Percentiles rank a stretch among this genome's conserved stretches.
Conservation (phyloP, 495 filamentous ascomycete genomes). For the Aspergillus steynii region DNA sequence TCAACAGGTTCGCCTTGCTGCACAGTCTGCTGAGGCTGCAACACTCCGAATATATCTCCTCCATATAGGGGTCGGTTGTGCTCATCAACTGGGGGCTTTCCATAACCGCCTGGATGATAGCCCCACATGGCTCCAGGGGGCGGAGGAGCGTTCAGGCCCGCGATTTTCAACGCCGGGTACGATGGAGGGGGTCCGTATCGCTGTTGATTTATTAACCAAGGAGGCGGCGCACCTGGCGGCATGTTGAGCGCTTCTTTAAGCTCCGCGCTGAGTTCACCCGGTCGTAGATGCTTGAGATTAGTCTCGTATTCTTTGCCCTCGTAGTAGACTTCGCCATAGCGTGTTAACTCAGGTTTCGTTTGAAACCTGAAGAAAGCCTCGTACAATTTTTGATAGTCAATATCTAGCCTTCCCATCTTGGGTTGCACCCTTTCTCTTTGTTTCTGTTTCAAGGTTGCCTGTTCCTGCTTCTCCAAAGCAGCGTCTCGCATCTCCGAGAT, state of each 20-base stretch:
- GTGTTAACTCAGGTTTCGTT: constrained; percentile 89
- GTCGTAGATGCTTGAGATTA: constrained; percentile 83
- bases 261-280: constrained; percentile 87
- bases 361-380: constrained; percentile 98
- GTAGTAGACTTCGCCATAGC: constrained; percentile 97
- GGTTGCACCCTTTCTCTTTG: constrained; percentile 92
- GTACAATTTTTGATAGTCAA: constrained; percentile 97
- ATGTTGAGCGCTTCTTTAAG: constrained; percentile 93
- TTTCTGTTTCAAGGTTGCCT: constrained; percentile 88
- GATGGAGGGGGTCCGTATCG: constrained; percentile 89
- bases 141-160: constrained; percentile 91
- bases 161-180: constrained; percentile 89
- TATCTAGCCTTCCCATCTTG: constrained; percentile 96
- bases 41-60: constrained; percentile 88
- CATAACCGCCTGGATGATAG: constrained; percentile 92
- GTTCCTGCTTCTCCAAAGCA: constrained; percentile 90
- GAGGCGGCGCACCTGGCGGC: constrained; percentile 88
- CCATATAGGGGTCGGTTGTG: constrained; percentile 87
- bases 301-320: constrained; percentile 99
- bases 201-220: constrained; percentile 97
- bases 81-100: constrained; percentile 92
- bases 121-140: constrained; percentile 95
- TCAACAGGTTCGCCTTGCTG: constrained; percentile 80
- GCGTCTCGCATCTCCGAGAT: constrained; percentile 98
- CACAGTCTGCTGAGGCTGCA: constrained; percentile 61